phyloP scores from a whole-genome alignment of 78 protist genomes.

The Monosiga brevicollis region DNA sequence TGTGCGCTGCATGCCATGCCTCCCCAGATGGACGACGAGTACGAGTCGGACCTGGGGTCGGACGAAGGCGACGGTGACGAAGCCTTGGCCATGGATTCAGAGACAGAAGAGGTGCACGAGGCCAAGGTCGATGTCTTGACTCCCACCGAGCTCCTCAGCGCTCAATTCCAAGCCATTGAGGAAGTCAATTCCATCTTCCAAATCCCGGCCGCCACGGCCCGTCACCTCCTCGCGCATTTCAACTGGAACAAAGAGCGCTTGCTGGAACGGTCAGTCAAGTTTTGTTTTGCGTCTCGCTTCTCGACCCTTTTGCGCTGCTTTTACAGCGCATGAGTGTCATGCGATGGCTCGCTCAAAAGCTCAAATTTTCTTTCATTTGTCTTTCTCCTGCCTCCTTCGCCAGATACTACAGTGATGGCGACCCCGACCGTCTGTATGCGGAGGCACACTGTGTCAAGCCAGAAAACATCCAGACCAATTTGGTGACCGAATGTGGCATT shows the following conservation, averaged over 20 bases:
- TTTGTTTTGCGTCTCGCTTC: not conserved
- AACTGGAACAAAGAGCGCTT: conserved; percentile 14
- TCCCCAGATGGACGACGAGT: conserved; percentile 1
- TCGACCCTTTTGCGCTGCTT: not conserved
- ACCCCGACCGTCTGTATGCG: conserved; percentile 9
- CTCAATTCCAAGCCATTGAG: conserved; percentile 4
- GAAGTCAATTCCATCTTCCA: conserved; percentile 13
- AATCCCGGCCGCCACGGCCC: conserved; percentile 18
- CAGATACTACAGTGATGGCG: not conserved
- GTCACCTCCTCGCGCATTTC: conserved; percentile 6
- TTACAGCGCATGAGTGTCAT: not conserved
- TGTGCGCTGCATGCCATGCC: no score
- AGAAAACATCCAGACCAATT: not conserved
- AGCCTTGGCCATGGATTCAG: not conserved
- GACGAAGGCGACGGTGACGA: not conserved
- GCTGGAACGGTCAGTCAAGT: not conserved
- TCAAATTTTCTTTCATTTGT: not conserved
- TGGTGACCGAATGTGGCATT: not conserved
- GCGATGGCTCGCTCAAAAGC: no score
- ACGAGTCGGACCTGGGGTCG: not conserved
- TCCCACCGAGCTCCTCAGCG: conserved; percentile 9
- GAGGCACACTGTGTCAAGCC: conserved; percentile 15
- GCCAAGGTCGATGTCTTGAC: not conserved
- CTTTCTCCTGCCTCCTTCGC: not conserved
- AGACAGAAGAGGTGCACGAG: not conserved